Conservation (phyloP, 148 eudicot genomes). For the Suaeda aralocaspica region DNA sequence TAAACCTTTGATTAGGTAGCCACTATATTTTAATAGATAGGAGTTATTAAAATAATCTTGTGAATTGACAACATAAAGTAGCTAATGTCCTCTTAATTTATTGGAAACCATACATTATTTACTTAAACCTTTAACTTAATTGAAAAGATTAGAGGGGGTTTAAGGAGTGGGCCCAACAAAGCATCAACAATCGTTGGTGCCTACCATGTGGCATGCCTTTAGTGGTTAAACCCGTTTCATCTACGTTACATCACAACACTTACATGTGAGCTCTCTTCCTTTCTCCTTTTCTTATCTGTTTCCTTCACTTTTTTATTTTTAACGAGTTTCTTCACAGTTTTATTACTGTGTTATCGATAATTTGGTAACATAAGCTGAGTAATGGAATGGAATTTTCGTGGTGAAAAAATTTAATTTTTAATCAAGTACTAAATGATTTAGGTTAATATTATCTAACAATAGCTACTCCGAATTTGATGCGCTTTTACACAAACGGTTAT, state of each 20-base stretch:
- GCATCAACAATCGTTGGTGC: constrained; percentile 28
- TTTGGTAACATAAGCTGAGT: too few relatives aligned
- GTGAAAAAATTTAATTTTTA: too few relatives aligned
- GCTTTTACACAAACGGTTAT: too few relatives aligned
- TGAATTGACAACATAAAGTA: constrained; percentile 25
- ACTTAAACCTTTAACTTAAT: constrained; percentile 7
- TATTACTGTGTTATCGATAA: too few relatives aligned
- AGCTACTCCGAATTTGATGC: too few relatives aligned
- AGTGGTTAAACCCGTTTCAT: constrained; percentile 27
- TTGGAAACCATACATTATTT: constrained; percentile 9
- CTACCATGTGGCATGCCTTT: constrained; percentile 32
- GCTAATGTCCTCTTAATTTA: constrained; percentile 22
- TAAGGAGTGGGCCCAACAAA: constrained; percentile 10
- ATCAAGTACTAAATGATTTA: too few relatives aligned
- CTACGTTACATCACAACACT: constrained; percentile 20
- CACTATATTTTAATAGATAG: constrained; percentile 10
- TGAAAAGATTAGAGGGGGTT: background rate
- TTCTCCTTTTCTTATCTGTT: too few relatives aligned
- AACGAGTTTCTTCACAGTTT: too few relatives aligned
- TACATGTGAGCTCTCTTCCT: background rate
- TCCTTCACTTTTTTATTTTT: too few relatives aligned
- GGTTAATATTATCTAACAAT: too few relatives aligned
- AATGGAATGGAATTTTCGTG: too few relatives aligned
- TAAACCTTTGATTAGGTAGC: constrained; percentile 26
- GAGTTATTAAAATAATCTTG: background rate